Percentiles rank a stretch among this genome's conserved stretches.
phyloP scores from a whole-genome alignment of 768 basidiomycete genomes.

The Pseudohyphozyma bogoriensis region DNA sequence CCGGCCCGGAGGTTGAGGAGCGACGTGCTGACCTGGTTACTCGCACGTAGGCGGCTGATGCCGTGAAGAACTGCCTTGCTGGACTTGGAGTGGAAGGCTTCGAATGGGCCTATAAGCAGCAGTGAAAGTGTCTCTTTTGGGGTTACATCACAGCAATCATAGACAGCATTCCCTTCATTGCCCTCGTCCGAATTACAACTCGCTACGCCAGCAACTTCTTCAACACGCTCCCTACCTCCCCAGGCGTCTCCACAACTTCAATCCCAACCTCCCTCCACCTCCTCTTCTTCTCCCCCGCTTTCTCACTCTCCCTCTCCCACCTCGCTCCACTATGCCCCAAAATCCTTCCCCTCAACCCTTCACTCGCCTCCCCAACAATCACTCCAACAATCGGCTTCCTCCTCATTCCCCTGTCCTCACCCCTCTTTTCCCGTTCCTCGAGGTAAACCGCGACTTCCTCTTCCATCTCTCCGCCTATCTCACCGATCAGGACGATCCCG shows the following conservation, averaged over 20 bases:
- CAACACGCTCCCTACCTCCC: not conserved
- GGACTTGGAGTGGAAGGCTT: slow-evolving; percentile 11
- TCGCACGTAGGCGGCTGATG: no score
- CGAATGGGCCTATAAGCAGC: slow-evolving; percentile 25
- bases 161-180: no score
- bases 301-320: not conserved
- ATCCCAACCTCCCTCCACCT: not conserved
- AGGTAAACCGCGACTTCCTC: not conserved
- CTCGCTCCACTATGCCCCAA: not conserved
- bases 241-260: not conserved
- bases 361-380: not conserved
- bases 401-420: no score
- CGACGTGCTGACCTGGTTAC: no score
- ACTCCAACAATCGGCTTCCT: not conserved
- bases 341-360: not conserved
- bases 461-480: not conserved
- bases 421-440: not conserved
- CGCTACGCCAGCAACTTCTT: no score
- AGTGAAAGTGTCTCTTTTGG: no score
- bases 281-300: not conserved
- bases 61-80: slow-evolving; percentile 11
- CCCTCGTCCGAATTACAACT: no score
- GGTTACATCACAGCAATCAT: no score
- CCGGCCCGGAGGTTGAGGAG: no score
- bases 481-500: not conserved